A percentile compares a stretch with the other conserved stretches of the same genome.
These are phyloP conservation scores for Eucalyptus victrix DNA, from an alignment of 345 rosid genomes.

Conservation along the genomic window DNA sequence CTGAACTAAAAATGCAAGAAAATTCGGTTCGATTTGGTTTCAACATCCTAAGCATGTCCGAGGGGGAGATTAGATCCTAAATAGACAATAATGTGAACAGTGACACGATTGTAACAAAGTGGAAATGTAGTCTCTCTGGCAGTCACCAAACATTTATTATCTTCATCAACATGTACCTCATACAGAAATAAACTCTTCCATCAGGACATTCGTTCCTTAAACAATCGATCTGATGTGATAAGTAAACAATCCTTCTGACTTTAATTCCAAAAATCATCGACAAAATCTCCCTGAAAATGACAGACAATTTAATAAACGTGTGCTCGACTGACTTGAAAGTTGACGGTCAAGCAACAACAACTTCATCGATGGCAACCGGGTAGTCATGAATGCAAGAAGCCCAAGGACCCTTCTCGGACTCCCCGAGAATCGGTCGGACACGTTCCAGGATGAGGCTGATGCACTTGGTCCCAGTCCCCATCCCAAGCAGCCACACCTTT, in stretches of 20 bases:
- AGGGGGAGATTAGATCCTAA: neutral
- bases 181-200: neutral
- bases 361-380: constrained; percentile 2
- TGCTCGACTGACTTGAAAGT: neutral
- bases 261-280: neutral
- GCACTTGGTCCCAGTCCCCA: constrained; percentile 39
- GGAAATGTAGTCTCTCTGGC: neutral
- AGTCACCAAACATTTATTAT: neutral
- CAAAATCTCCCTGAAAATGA: neutral
- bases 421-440: constrained; percentile 14
- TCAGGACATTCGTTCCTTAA: neutral
- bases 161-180: neutral
- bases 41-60: neutral
- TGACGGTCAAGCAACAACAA: neutral
- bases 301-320: neutral
- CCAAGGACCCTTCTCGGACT: constrained; percentile 27
- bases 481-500: constrained; percentile 32
- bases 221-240: neutral
- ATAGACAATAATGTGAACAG: neutral
- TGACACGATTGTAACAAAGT: neutral
- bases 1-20: neutral
- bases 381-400: constrained; percentile 12
- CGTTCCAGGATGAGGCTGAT: constrained; percentile 29
- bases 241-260: neutral
- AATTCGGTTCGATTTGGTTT: neutral